A percentile compares a stretch with the other conserved stretches of the same genome.
These are phyloP conservation scores for Termitomyces sp. DNA, from an alignment of 768 basidiomycete species.

Conservation along the genomic window DNA sequence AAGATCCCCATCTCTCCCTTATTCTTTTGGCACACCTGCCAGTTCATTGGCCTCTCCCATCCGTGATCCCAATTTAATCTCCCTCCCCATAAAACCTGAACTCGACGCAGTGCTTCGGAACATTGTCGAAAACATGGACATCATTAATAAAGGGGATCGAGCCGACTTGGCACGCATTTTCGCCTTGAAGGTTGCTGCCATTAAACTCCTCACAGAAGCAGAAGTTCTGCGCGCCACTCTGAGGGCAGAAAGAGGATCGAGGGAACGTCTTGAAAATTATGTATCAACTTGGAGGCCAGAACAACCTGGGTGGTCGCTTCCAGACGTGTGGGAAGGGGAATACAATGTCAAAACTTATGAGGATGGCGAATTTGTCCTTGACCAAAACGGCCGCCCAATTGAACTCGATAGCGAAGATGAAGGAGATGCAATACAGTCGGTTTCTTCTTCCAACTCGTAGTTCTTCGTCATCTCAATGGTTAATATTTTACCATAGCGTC, in stretches of 20 bases:
- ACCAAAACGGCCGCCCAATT: neutral
- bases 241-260: constrained; percentile 12
- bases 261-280: constrained; percentile 16
- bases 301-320: constrained; percentile 11
- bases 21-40: constrained; percentile 14
- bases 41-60: constrained; percentile 12
- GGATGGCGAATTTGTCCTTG: neutral
- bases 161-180: constrained; percentile 6
- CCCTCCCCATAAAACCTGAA: neutral
- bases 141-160: constrained; percentile 7
- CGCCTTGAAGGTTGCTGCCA: constrained; percentile 2
- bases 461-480: neutral
- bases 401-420: neutral
- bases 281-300: constrained; percentile 11
- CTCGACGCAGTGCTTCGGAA: constrained; percentile 6
- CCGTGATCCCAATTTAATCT: neutral
- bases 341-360: constrained; percentile 1
- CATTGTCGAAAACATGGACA: constrained; percentile 14
- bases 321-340: constrained; percentile 17
- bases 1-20: neutral
- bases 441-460: neutral
- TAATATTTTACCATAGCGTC: neutral
- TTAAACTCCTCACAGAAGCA: constrained; percentile 9
- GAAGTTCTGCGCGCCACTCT: constrained; percentile 5
- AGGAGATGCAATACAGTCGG: neutral